Conservation (phyloP, 176 grass and related monocot genomes). For the Lolium rigidum region DNA sequence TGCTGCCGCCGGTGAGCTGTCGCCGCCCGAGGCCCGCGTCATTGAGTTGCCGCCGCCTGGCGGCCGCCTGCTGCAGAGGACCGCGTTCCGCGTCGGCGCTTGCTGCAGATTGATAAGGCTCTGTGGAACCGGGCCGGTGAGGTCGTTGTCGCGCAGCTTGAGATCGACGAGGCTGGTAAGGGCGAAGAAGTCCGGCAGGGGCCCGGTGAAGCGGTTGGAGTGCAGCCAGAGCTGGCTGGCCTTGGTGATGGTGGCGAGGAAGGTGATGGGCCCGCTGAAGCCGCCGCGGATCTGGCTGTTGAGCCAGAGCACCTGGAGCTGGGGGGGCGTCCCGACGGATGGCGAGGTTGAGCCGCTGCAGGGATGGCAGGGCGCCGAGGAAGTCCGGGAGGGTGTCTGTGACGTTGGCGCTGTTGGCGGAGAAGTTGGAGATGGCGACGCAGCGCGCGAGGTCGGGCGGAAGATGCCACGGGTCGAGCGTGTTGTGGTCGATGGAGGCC, state of each 20-base stretch:
- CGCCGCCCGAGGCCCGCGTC: too few species aligned
- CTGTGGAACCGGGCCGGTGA: conserved; percentile 65
- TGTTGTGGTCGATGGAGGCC: conserved; percentile 71
- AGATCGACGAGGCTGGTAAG: conserved; percentile 53
- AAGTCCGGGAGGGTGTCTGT: conserved; percentile 59
- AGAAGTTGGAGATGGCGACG: conserved; percentile 60
- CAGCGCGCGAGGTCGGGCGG: conserved; percentile 36
- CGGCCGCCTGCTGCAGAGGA: too few species aligned
- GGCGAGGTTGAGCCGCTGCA: conserved; percentile 55
- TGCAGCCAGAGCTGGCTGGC: conserved; percentile 73
- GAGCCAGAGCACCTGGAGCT: conserved; percentile 64
- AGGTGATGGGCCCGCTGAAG: conserved; percentile 36
- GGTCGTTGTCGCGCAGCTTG: conserved; percentile 72
- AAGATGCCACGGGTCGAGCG: conserved; percentile 61
- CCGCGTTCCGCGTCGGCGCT: too few species aligned
- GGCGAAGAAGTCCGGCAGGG: conserved; percentile 65
- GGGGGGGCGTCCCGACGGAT: conserved; percentile 21
- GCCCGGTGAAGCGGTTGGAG: conserved; percentile 69
- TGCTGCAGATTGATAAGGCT: conserved; percentile 64
- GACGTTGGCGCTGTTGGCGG: conserved; percentile 63
- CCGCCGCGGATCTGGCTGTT: conserved; percentile 57
- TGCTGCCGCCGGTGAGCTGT: too few species aligned
- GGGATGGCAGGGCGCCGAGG: conserved; percentile 44
- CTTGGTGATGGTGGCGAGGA: conserved; percentile 60
- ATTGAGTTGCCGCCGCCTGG: too few species aligned